Base-by-base conservation (phyloP, 441 rosid genomes). In the Daphne laureola region DNA sequence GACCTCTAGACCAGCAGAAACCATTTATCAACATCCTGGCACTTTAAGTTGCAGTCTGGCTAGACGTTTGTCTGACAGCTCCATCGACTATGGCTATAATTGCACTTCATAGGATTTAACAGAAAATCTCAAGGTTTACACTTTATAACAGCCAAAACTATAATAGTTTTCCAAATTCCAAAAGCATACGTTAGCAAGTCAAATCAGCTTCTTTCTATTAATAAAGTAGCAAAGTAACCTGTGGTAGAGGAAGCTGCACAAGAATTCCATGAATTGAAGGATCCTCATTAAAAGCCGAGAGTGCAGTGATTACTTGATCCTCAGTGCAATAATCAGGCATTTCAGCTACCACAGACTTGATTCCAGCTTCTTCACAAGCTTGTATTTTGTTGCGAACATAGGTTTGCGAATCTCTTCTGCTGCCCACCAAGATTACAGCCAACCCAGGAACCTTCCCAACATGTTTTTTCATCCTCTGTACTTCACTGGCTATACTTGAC, bases 161-260 rank as follows among this genome's bases (percentile, higher is more conserved):
- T n/a, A n/a, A n/a, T n/a, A n/a, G n/a, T n/a, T n/a, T n/a, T n/a
- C n/a, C n/a, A n/a, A n/a, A n/a, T n/a, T 14, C 8, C 14, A 43
- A 55, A 47, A 27, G 38, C 8, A 36, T 46, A 48, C 40, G 41
- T 23, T 18, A 16, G 62, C 8, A 51, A 59, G 21, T 53, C 18
- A 52, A 48, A 42, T 14, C 8, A 5, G 9, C 21, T 40, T 18
- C 17, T 36, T 17, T 38, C 2, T 38, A 36, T 17, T 4, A 8
- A 17, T 14, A 47, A 12, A 49, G 49, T 38, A 59, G 73, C 3
- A 13, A 70, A 71, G 65, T 84, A 78, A 91, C 98, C 77, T 82
- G 80, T 35, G 98, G 96, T 59, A 91, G 65, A 70, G 98, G 95
- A 74, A 91, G 98, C 72, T 91, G 98, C 55, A 88, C 91, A 36